Conservation (phyloP, 2,329 filamentous ascomycete species). For the Coniochaeta hoffmannii region DNA sequence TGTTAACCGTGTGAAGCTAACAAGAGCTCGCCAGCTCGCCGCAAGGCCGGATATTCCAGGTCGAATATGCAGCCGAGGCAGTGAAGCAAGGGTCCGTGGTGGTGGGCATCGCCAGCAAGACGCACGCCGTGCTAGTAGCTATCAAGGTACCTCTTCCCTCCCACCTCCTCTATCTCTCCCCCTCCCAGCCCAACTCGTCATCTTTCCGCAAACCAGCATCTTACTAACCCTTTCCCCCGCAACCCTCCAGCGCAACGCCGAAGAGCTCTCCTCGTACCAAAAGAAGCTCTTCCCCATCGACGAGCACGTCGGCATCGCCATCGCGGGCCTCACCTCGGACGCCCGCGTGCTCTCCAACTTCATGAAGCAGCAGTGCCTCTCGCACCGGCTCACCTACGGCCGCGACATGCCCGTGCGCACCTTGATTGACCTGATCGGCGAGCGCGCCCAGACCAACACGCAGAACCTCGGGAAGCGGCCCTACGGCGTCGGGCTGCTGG, state of each 20-base stretch:
- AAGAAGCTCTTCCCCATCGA: slow-evolving; percentile 98
- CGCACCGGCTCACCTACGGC: slow-evolving; percentile 91
- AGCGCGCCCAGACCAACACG: slow-evolving; percentile 95
- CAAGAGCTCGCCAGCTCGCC: slow-evolving; percentile 62
- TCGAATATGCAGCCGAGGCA: slow-evolving; percentile 97
- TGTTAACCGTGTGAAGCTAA: slow-evolving; percentile 17
- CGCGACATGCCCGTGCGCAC: slow-evolving; percentile 85
- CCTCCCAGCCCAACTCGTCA: neutral
- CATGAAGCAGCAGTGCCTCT: slow-evolving; percentile 98
- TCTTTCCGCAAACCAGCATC: neutral
- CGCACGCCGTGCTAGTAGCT: slow-evolving; percentile 89
- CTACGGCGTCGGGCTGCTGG: slow-evolving; percentile 88
- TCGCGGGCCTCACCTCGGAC: slow-evolving; percentile 94
- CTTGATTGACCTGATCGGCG: slow-evolving; percentile 85
- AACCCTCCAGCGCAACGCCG: slow-evolving; percentile 74
- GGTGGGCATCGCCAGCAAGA: slow-evolving; percentile 95
- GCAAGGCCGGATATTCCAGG: slow-evolving; percentile 98
- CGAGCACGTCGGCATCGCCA: slow-evolving; percentile 89
- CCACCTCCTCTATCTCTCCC: neutral
- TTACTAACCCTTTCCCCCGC: too few species aligned
- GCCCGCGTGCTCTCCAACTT: slow-evolving; percentile 99
- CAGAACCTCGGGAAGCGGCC: slow-evolving; percentile 95
- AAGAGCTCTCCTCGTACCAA: slow-evolving; percentile 99
- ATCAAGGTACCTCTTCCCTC: slow-evolving; percentile 73
- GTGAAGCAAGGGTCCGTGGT: slow-evolving; percentile 99